Evolutionary conservation across 352 stramenopile species (phyloP).

Genomic region (Phytophthora cactorum): DNA sequence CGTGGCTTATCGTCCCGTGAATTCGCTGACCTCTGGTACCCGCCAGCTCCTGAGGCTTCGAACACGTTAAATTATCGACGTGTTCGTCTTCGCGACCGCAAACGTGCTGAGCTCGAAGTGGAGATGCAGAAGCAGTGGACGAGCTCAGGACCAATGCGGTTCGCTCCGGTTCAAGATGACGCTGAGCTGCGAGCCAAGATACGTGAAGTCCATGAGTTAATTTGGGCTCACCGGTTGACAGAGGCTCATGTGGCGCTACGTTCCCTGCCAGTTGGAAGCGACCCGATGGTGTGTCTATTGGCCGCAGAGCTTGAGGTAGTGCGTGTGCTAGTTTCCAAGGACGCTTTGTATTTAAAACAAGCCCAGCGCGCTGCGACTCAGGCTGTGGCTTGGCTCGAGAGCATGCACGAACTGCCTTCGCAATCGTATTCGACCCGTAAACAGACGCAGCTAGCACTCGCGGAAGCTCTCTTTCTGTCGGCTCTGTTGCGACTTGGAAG

Average conservation of each 20-base stretch:
- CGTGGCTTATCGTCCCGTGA: constrained; percentile 33
- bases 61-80: constrained; percentile 4
- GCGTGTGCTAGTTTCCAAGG: constrained; percentile 49
- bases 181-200: constrained; percentile 25
- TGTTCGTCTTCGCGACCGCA: constrained; percentile 40
- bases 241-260: constrained; percentile 16
- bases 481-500: constrained; percentile 34
- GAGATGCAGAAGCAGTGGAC: constrained; percentile 39
- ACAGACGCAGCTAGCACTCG: constrained; percentile 28
- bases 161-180: constrained; percentile 16
- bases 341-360: constrained; percentile 32
- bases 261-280: constrained; percentile 16
- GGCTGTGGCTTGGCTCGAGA: constrained; percentile 38
- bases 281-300: constrained; percentile 36
- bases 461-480: constrained; percentile 41
- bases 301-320: constrained; percentile 39
- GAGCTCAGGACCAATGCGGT: constrained; percentile 1
- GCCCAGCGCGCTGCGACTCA: constrained; percentile 29
- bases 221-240: constrained; percentile 43
- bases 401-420: constrained; percentile 34
- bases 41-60: background rate
- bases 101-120: constrained; percentile 42
- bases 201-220: constrained; percentile 20
- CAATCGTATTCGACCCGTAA: constrained; percentile 37
- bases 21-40: constrained; percentile 43